phyloP scores from a whole-genome alignment of 805 yeast species.

The Candida hispaniensis region DNA sequence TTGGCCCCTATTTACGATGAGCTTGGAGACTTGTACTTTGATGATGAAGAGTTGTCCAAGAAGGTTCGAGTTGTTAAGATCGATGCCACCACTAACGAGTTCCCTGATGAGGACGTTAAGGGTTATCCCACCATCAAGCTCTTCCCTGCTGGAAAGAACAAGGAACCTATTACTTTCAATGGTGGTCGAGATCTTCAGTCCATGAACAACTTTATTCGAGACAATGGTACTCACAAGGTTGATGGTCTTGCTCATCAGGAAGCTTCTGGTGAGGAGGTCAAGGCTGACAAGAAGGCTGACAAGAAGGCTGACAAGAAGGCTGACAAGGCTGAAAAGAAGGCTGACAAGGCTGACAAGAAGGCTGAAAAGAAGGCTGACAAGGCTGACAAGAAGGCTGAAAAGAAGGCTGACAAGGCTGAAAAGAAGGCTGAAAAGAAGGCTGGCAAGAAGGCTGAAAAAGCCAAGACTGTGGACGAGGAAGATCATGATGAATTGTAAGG shows the following conservation, averaged over 20 bases:
- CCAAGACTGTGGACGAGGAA: too few relatives aligned
- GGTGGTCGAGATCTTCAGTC: conserved; percentile 67
- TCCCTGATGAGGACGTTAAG: conserved; percentile 55
- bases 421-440: too few relatives aligned
- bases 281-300: conserved; percentile 26
- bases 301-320: conserved; percentile 18
- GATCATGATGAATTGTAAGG: too few relatives aligned
- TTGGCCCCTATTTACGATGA: conserved; percentile 84
- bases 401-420: too few relatives aligned
- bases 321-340: conserved; percentile 21
- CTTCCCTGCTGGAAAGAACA: conserved; percentile 77
- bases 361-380: conserved; percentile 20
- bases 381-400: too few relatives aligned
- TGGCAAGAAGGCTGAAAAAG: too few relatives aligned
- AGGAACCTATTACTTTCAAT: conserved; percentile 51
- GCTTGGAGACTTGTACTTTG: conserved; percentile 57
- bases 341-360: conserved; percentile 18
- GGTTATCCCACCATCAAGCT: conserved; percentile 91
- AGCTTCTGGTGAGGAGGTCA: conserved; percentile 23
- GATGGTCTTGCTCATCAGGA: conserved; percentile 37
- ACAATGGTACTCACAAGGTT: conserved; percentile 50
- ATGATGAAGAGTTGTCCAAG: conserved; percentile 38
- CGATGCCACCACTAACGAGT: conserved; percentile 86
- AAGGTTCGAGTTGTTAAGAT: conserved; percentile 71
- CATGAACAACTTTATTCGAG: conserved; percentile 59